Percentiles rank a stretch among this genome's conserved stretches.
Evolutionary conservation across 768 basidiomycete species (phyloP).

Genomic region (Tricholoma sp.): DNA sequence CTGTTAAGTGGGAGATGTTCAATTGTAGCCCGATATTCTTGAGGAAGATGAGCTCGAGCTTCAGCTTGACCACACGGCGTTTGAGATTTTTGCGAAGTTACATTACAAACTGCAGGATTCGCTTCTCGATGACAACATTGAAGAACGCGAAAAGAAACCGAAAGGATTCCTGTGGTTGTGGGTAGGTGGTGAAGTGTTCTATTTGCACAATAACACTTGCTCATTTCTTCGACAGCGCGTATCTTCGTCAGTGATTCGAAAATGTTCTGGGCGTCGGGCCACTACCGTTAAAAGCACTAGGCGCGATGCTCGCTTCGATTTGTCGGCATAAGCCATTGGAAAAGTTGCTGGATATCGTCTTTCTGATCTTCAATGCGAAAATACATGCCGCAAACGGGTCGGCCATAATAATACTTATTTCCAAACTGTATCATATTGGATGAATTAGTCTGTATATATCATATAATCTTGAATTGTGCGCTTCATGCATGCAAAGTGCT

Average conservation of each 20-base stretch:
- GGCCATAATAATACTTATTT: background rate
- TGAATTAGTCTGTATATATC: background rate
- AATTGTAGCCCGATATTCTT: background rate
- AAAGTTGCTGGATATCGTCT: background rate
- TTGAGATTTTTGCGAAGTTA: background rate
- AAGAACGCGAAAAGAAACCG: background rate
- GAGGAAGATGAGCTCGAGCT: slow-evolving; percentile 1
- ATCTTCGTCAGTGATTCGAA: background rate
- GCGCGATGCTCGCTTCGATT: background rate
- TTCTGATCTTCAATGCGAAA: background rate
- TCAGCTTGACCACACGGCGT: background rate
- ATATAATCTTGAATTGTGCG: background rate
- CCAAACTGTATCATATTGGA: background rate
- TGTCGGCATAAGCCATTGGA: background rate
- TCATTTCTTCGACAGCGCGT: background rate
- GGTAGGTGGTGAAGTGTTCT: background rate
- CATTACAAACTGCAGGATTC: no score
- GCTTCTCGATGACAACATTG: background rate
- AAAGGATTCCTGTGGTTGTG: background rate
- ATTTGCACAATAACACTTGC: background rate
- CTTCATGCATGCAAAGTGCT: background rate
- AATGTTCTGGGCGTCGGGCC: background rate
- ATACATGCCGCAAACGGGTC: background rate
- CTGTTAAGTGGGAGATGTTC: background rate
- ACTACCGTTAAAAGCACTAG: background rate